Base-by-base conservation (phyloP, 768 basidiomycete genomes). In the Rhodotorula paludigena region DNA sequence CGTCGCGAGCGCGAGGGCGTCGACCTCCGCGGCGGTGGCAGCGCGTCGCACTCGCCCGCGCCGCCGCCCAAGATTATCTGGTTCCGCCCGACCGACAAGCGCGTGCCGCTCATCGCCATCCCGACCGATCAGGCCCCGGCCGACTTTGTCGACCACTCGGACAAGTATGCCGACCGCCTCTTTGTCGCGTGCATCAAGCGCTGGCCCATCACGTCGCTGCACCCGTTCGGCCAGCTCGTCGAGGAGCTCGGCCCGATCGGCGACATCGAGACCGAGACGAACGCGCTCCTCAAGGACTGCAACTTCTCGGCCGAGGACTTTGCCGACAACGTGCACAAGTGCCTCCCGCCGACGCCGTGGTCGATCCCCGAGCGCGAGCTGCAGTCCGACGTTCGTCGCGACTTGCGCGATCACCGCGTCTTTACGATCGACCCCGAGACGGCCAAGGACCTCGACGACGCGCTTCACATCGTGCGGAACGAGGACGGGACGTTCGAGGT, bases 11-110 rank as follows among this genome's bases (percentile, higher is more conserved):
- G 96, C 58, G 96, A 96, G 78, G 96, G 94, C 53, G 92, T 93
- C 76, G 86, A 86, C 57, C 44, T 74, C 9, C 62, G 72, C 23
- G 72, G 58, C 42, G 68, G 70, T 58, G 30, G n/a, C 25, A n/a
- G 28, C 8, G 10, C n/a, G 12, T 28, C 12, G 25, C 8, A 16
- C 11, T 4, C 28, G 39, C 38, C n/a, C 25, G 88, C 88, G 36
- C 84, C 87, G 74, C 87, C 93, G 47, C 94, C 94, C 70, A 98
- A 97, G 83, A 99, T 99, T 72, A 93, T 99, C 53, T 99, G 96
- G 96, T 98, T 99, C 84, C 94, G 97, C 81, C 96, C 96, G 8
- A 97, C 94, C 35, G 93, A 97, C 82, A 99, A 99, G 79, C 89
- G 96, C 64, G 96, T 99, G 2, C 96, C 96, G 51, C 83, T 98